These are phyloP conservation scores for Echeveria elegans DNA, from an alignment of 164 flowering plant genomes.

Conservation along the genomic window DNA sequence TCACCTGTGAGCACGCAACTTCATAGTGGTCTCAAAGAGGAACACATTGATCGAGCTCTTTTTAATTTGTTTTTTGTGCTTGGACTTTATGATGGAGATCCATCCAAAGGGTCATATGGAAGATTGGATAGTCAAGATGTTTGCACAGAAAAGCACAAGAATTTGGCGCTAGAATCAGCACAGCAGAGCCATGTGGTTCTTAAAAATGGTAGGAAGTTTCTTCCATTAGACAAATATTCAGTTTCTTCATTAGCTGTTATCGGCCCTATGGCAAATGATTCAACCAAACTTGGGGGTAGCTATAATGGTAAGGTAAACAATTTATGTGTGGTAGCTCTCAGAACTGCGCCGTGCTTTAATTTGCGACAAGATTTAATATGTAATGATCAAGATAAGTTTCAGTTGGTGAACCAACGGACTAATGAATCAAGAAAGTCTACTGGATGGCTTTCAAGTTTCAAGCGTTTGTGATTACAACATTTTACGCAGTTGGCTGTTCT, in stretches of 20 bases:
- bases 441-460: conserved; percentile 42
- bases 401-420: too few species aligned
- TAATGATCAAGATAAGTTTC: too few species aligned
- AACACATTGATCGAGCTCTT: conserved; percentile 72
- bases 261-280: conserved; percentile 61
- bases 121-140: conserved; percentile 59
- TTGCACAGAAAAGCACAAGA: conserved; percentile 53
- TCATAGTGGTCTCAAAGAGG: too few species aligned
- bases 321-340: background rate
- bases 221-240: conserved; percentile 44
- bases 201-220: conserved; percentile 59
- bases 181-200: conserved; percentile 84
- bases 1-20: too few species aligned
- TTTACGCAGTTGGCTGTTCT: conserved; percentile 58
- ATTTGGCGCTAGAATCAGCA: conserved; percentile 81
- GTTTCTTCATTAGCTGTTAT: conserved; percentile 62
- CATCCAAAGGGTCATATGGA: conserved; percentile 40
- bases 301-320: conserved; percentile 50
- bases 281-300: conserved; percentile 49
- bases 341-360: background rate
- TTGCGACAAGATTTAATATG: background rate
- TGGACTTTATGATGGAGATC: conserved; percentile 78
- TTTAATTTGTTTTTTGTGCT: conserved; percentile 67
- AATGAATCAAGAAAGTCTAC: conserved; percentile 29
- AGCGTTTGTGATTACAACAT: conserved; percentile 23